These are phyloP conservation scores for Alternaria sp. DNA, from an alignment of 2,329 filamentous ascomycete species.

Conservation along the genomic window DNA sequence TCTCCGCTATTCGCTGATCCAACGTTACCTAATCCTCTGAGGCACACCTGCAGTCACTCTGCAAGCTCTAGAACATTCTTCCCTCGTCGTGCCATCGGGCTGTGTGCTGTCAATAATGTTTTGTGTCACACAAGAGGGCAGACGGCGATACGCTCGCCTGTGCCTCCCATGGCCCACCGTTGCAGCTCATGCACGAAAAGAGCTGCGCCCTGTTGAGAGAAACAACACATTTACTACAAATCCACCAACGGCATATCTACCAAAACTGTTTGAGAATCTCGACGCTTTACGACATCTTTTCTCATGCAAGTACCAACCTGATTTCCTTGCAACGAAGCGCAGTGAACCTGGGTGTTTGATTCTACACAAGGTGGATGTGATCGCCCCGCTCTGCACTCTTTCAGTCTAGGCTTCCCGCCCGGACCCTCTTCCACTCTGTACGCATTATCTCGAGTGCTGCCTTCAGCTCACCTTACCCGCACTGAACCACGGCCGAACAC, in stretches of 20 bases:
- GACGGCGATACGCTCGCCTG: slow-evolving; percentile 24
- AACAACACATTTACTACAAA: slow-evolving; percentile 1
- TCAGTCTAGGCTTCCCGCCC: slow-evolving; percentile 7
- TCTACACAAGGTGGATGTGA: background rate
- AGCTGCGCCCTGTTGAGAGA: slow-evolving; percentile 18
- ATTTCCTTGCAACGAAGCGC: background rate
- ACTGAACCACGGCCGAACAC: slow-evolving; percentile 3
- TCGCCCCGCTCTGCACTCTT: slow-evolving; percentile 1
- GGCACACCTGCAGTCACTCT: background rate
- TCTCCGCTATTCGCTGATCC: background rate
- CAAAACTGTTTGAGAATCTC: background rate
- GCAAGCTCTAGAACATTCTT: background rate
- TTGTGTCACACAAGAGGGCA: slow-evolving; percentile 1
- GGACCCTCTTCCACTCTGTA: slow-evolving; percentile 6
- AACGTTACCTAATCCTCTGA: background rate
- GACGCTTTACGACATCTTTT: background rate
- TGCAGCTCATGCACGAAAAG: slow-evolving; percentile 14
- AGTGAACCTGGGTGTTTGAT: background rate
- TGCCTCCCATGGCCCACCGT: slow-evolving; percentile 5
- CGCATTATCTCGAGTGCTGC: slow-evolving; percentile 6
- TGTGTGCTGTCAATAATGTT: slow-evolving; percentile 1
- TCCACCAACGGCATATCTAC: background rate
- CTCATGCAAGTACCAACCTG: background rate
- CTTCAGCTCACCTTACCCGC: slow-evolving; percentile 8
- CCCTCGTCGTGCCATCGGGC: background rate